Base-by-base conservation (phyloP, 2,329 filamentous ascomycete genomes). In the Stagonosporopsis cucurbitacearum region DNA sequence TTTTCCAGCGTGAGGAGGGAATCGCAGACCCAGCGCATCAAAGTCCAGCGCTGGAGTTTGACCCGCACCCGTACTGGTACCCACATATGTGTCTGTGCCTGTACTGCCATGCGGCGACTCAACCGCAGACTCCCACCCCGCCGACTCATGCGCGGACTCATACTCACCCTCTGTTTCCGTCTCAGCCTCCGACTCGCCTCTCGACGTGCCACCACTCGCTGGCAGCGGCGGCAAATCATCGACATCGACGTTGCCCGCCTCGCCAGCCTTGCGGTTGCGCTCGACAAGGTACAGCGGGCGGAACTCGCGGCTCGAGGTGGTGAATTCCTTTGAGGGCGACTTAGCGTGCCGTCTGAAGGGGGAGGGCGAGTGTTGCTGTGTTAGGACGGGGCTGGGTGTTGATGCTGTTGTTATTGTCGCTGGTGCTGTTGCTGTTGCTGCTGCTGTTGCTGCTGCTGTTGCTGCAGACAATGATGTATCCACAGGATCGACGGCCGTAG, bases 211-310 rank as follows among this genome's bases (percentile, higher is more conserved):
- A 13, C 75, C 75, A 60, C 80, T 82, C 0, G 77, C 76, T 12
- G 80, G 81, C 13, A 87, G 75, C 25, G 80, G 81, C 6, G 85
- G 84, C 2, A 86, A 72, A 3, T 78, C 67, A 37, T 80, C 75
- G 5, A 68, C 66, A 35, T 13, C 22, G 2, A 25, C 19, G 13
- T 70, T 50, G 5, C 19, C 12, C 9, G 70, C 48, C 32, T 73
- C 71, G 20, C 65, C 58, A 19, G 68, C 62, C 50, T 75, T 75
- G 20, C 72, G 63, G 40, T 74, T 84, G 26, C 81, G 86, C 73
- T 96, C 90, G 6, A 96, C 85, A 20, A 96, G 86, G 75, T 90
- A 94, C 8, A 97, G 78, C 0, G 93, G 93, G 63, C 90, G 88
- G 67, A 93, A 88, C 69, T 95, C 91, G 17, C 82, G 82, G 60